These are phyloP conservation scores for Acer negundo DNA, from an alignment of 345 rosid genomes.

Conservation along the genomic window DNA sequence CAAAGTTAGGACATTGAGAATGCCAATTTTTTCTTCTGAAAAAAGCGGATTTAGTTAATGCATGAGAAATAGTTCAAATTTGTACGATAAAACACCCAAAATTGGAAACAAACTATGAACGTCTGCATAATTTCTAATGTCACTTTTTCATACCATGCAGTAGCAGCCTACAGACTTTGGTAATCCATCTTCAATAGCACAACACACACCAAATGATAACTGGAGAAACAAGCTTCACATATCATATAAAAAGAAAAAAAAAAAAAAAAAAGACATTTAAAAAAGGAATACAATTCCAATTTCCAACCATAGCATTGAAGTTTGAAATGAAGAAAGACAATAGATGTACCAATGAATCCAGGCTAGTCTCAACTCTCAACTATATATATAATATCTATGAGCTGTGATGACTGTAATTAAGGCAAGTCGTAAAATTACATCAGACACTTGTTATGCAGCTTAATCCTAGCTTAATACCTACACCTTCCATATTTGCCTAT, in stretches of 20 bases:
- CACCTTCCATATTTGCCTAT: background rate
- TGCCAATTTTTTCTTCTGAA: too few relatives aligned
- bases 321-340: background rate
- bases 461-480: background rate
- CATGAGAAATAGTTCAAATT: too few relatives aligned
- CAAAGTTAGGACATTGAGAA: too few relatives aligned
- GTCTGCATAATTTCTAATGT: too few relatives aligned
- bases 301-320: background rate
- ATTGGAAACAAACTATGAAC: too few relatives aligned
- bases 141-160: background rate
- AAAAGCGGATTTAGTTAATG: too few relatives aligned
- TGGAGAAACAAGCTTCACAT: background rate
- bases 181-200: background rate
- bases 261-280: background rate
- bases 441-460: background rate
- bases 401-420: background rate
- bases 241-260: background rate
- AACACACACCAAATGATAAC: background rate
- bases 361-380: background rate
- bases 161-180: too few relatives aligned
- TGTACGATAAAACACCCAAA: too few relatives aligned
- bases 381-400: background rate
- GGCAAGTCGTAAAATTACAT: background rate
- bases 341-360: background rate
- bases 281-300: background rate